Evolutionary conservation across 768 basidiomycete species (phyloP), one percentile per base, ranked within the genome.

Genomic region (Candolleomyces aberdarensis): DNA sequence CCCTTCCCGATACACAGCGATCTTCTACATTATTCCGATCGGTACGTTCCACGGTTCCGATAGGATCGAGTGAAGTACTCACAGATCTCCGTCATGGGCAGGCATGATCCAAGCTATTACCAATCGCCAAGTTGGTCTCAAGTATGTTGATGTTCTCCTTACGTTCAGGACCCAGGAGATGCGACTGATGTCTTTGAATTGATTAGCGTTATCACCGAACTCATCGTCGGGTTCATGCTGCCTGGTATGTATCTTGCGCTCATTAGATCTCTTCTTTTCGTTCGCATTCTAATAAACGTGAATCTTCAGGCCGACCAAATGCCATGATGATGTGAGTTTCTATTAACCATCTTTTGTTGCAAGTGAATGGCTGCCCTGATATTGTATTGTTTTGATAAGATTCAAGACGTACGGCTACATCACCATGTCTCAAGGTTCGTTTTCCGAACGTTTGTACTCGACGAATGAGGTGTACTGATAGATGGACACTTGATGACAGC

Each of bases 31-130:
- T 46, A 78, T 93, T 32, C 91, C 91, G 14, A 84, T 88, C 58
- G 90, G 88, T 64, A 74, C 77, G 77, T 71, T 70, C 22, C n/a
- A 31, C 7, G n/a, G 8, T 4, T 14, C 56, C 19, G 7, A 13
- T 40, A 20, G 44, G 6, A 17, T 29, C 14, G 43, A n/a, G 22
- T 22, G n/a, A 22, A 7, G 17, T 20, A 15, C 11, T 39, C 32
- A 17, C n/a, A 17, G 41, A 36, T 29, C 55, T 15, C 36, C 36
- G 36, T 11, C 6, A 1, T 32, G 50, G 26, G 26, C 20, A 57
- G 77, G 78, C 64, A 86, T 91, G 83, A 90, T 92, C 62, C 86
- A 91, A 65, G 89, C 89, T 1, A 84, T 91, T 64, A 92, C 91
- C 32, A 92, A 92, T 71, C 86, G 89, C 66, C 87, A 91, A 71